Evolutionary conservation across 179 eudicot genomes (phyloP).

Genomic region (Beta lomatogona): DNA sequence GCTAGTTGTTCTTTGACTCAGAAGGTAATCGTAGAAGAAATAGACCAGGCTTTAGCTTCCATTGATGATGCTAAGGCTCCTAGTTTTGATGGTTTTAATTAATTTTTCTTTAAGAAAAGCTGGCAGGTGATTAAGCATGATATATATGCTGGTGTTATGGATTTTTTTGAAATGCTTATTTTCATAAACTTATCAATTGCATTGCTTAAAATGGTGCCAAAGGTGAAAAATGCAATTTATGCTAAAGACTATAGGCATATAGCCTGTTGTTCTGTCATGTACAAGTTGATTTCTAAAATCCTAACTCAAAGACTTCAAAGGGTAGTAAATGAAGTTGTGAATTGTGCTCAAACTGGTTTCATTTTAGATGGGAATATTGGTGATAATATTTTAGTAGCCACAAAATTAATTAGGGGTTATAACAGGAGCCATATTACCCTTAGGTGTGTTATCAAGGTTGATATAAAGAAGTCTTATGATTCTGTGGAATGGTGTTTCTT

Average conservation of each 20-base stretch:
- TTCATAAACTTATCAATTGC: neutral
- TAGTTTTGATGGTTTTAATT: neutral
- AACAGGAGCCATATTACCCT: too few relatives aligned
- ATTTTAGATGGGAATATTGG: too few relatives aligned
- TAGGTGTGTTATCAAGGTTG: too few relatives aligned
- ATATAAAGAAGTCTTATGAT: too few relatives aligned
- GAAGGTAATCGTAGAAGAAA: neutral
- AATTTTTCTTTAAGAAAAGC: neutral
- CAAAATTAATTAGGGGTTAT: too few relatives aligned
- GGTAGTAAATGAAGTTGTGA: too few relatives aligned
- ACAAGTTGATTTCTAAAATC: neutral
- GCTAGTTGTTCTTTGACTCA: too few relatives aligned
- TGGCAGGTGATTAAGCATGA: neutral
- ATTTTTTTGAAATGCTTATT: neutral
- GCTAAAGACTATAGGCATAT: neutral
- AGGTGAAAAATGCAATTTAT: neutral
- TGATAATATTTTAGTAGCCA: too few relatives aligned
- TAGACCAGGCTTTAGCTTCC: neutral
- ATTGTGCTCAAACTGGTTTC: too few relatives aligned
- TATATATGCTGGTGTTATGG: neutral
- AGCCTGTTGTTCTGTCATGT: neutral
- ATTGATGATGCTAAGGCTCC: neutral
- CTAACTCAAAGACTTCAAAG: too few relatives aligned
- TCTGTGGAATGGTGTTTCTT: too few relatives aligned
- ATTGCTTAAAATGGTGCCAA: neutral